Evolutionary conservation across 495 filamentous ascomycete genomes (phyloP), one percentile per base, ranked within the genome.

Genomic region (Amniculicola lignicola): DNA sequence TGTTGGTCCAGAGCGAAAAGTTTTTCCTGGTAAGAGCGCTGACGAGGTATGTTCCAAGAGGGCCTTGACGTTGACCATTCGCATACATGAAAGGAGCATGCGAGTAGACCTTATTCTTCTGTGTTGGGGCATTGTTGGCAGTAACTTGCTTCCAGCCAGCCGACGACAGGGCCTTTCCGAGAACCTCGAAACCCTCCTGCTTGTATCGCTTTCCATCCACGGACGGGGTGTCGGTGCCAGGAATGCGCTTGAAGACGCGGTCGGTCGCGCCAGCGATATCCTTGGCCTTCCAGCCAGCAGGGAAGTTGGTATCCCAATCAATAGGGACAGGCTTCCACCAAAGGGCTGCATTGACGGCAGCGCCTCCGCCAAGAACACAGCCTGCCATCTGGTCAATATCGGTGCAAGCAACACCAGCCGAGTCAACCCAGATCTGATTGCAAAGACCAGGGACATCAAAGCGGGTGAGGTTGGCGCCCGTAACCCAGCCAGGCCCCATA

Each of bases 381-480:
- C 84, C 87, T 38, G 84, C 85, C 80, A 86, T 87, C 60, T 84
- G 82, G 47, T 80, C 82, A 14, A 81, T 83, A 63, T 90, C 83
- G 0, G 77, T 76, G 70, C 86, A 89, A 43, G 80, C 75, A 69
- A 84, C 81, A 50, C 77, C 85, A 21, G 70, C 71, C 15, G 79
- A 82, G 62, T 82, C 78, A 33, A 73, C 73, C 79, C 79, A 88
- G 57, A 85, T 85, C 67, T 83, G 78, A 64, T 82, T 87, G 70
- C 82, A 87, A 45, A 90, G 77, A 51, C 87, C 87, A 3, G 87
- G 87, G n/a, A 90, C 79, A 64, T 91, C 87, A 61, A 89, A 88
- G 25, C 84, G 77, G 33, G 87, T 89, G 40, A 91, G 73, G 42
- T 79, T 79, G 33, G 82, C 82, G 33, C 82, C 82, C 35, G 75